These are phyloP conservation scores for Pseudogymnoascus sp. DNA, from an alignment of 2,329 filamentous ascomycete species.

Conservation along the genomic window DNA sequence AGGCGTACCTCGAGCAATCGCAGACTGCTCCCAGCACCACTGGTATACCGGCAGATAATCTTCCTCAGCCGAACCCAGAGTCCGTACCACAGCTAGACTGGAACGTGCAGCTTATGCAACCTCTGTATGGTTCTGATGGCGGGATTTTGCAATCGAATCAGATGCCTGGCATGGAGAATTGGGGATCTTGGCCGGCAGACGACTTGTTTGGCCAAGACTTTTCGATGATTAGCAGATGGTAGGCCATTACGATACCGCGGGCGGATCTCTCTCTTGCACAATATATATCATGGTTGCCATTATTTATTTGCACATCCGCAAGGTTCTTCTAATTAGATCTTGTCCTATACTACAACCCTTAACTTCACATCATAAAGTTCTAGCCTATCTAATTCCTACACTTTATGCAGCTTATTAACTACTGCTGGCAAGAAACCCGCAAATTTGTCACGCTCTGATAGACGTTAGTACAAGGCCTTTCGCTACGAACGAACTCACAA, in stretches of 20 bases:
- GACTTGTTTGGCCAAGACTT: not conserved
- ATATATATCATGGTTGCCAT: not conserved
- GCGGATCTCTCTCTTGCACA: too few relatives aligned
- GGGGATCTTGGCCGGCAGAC: not conserved
- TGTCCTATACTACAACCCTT: not conserved
- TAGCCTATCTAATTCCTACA: not conserved
- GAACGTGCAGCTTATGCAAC: not conserved
- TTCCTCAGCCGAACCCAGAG: not conserved
- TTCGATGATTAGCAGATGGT: not conserved
- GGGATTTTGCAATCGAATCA: not conserved
- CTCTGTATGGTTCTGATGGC: not conserved
- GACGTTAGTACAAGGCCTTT: not conserved
- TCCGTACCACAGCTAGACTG: not conserved
- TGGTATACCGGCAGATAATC: not conserved
- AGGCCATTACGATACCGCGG: not conserved
- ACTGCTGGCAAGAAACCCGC: not conserved
- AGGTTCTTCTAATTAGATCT: not conserved
- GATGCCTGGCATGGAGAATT: not conserved
- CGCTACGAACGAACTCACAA: not conserved
- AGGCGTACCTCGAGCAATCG: not conserved
- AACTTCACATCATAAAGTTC: not conserved
- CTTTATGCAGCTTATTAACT: not conserved
- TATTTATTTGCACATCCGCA: not conserved
- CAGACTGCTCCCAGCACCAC: not conserved
- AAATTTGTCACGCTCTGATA: not conserved